Conservation (phyloP, 2,329 filamentous ascomycete genomes). For the Aspergillus latus region DNA sequence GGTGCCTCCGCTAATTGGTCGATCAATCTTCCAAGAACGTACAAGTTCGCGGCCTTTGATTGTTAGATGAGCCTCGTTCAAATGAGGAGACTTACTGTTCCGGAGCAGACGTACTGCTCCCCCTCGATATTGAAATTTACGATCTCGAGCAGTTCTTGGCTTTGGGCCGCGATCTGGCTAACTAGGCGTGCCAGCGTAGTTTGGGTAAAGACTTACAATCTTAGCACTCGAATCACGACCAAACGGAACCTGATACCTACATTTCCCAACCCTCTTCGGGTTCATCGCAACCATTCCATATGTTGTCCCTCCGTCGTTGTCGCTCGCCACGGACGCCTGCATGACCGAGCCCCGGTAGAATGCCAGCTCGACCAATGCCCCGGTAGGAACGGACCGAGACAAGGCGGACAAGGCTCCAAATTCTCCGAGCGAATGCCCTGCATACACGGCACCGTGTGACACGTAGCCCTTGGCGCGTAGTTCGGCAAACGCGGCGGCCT, state of each 20-base stretch:
- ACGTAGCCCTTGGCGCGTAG: slow-evolving; percentile 95
- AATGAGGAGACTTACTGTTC: slow-evolving; percentile 46
- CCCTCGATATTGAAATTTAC: slow-evolving; percentile 82
- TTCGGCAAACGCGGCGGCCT: slow-evolving; percentile 97
- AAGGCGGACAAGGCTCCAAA: slow-evolving; percentile 92
- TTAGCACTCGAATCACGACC: slow-evolving; percentile 55
- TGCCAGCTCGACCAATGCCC: slow-evolving; percentile 90
- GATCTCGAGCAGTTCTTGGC: slow-evolving; percentile 90
- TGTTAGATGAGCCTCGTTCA: neutral
- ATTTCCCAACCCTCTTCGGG: slow-evolving; percentile 19
- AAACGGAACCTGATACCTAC: slow-evolving; percentile 8
- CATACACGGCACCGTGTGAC: slow-evolving; percentile 88
- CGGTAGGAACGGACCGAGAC: slow-evolving; percentile 94
- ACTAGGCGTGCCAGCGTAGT: slow-evolving; percentile 91
- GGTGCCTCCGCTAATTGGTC: slow-evolving; percentile 13
- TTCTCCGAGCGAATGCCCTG: slow-evolving; percentile 92
- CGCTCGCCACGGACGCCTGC: slow-evolving; percentile 96
- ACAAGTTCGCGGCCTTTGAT: slow-evolving; percentile 17
- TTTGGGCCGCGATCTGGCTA: slow-evolving; percentile 84
- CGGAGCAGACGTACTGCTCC: slow-evolving; percentile 65
- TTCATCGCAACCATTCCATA: slow-evolving; percentile 24
- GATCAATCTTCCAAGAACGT: slow-evolving; percentile 19
- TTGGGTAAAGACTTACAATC: slow-evolving; percentile 91
- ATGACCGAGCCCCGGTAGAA: slow-evolving; percentile 98
- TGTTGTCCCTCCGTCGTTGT: slow-evolving; percentile 73